These are phyloP conservation scores for Yarrowia hollandica DNA, from an alignment of 805 yeast genomes.

Conservation along the genomic window DNA sequence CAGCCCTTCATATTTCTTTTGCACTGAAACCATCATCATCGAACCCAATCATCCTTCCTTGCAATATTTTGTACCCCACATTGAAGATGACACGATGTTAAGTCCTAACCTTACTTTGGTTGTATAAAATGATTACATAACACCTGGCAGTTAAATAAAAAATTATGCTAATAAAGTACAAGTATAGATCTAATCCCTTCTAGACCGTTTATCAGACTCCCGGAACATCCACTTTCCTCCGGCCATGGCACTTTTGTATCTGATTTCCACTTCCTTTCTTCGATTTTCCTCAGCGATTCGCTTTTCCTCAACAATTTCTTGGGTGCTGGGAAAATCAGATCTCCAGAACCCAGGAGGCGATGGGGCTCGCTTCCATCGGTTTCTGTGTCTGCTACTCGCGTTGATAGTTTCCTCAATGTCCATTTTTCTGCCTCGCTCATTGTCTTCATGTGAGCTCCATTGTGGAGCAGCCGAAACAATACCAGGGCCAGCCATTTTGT, in stretches of 20 bases:
- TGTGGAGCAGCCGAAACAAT: constrained; percentile 36
- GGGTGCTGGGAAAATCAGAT: constrained; percentile 60
- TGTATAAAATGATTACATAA: too few relatives aligned
- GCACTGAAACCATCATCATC: too few relatives aligned
- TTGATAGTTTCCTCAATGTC: constrained; percentile 29
- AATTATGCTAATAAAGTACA: too few relatives aligned
- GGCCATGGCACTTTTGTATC: constrained; percentile 49
- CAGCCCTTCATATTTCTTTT: too few relatives aligned
- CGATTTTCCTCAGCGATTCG: constrained; percentile 41
- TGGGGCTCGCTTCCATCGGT: constrained; percentile 43
- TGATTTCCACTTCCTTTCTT: constrained; percentile 45
- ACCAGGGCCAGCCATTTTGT: constrained; percentile 40
- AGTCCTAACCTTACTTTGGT: too few relatives aligned
- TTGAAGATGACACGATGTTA: too few relatives aligned
- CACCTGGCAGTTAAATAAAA: too few relatives aligned
- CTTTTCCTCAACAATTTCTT: constrained; percentile 48
- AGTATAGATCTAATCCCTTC: neutral
- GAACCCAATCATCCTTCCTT: too few relatives aligned
- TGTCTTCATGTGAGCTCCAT: constrained; percentile 37
- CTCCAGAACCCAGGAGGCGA: constrained; percentile 63
- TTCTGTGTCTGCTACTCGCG: constrained; percentile 36
- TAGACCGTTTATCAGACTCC: neutral
- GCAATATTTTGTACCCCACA: too few relatives aligned
- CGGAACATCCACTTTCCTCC: constrained; percentile 48
- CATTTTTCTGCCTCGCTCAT: neutral